phyloP scores from a whole-genome alignment of 495 filamentous ascomycete genomes.

The Penicillium steckii region DNA sequence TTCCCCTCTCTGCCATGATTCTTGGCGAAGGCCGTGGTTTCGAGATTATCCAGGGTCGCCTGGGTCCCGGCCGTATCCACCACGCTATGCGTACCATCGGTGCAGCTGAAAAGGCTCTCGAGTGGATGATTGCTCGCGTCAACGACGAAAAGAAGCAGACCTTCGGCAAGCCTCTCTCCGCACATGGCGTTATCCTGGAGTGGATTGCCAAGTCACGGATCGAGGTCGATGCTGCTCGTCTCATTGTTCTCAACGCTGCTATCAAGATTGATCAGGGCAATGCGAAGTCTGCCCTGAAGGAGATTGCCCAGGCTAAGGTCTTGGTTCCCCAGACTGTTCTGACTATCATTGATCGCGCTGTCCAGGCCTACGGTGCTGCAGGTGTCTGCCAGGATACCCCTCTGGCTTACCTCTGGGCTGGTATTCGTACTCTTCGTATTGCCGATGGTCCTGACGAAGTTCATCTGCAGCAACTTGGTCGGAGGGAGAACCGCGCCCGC shows the following conservation, averaged over 20 bases:
- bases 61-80: constrained; percentile 90
- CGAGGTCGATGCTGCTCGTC: constrained; percentile 83
- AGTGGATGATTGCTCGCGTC: constrained; percentile 85
- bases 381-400: constrained; percentile 91
- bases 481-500: constrained; percentile 74
- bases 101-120: constrained; percentile 77
- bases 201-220: constrained; percentile 89
- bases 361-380: constrained; percentile 82
- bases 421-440: constrained; percentile 76
- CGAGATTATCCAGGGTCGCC: constrained; percentile 91
- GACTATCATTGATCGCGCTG: constrained; percentile 79
- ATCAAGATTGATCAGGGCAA: constrained; percentile 82
- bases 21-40: constrained; percentile 91
- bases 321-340: constrained; percentile 75
- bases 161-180: constrained; percentile 74
- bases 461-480: constrained; percentile 86
- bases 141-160: constrained; percentile 85
- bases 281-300: constrained; percentile 75
- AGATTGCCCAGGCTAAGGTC: constrained; percentile 87
- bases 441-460: constrained; percentile 95
- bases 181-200: constrained; percentile 89
- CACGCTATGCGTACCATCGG: constrained; percentile 92
- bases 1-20: constrained; percentile 74
- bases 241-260: constrained; percentile 86
- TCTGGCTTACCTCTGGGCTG: constrained; percentile 82